Evolutionary conservation across 768 basidiomycete species (phyloP), one percentile per base, ranked within the genome.

Genomic region (Bullera alba): DNA sequence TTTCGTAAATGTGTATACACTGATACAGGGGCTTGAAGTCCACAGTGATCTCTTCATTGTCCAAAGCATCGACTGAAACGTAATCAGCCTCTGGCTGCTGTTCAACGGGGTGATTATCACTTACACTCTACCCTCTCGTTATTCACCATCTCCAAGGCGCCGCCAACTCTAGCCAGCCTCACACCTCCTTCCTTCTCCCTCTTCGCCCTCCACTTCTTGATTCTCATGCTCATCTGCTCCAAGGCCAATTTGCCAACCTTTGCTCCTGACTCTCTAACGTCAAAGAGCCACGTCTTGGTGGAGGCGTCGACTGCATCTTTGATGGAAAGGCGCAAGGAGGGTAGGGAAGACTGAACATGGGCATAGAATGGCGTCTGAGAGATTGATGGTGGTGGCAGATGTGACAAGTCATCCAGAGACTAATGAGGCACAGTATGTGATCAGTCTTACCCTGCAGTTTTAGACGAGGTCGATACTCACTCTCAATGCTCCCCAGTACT

Each of bases 11-110:
- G 63, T 95, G 95, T 45, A 99, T 91, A 70, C 90, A 93, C 73
- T 96, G 88, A 61, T 89, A 93, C 12, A 99, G 74, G 12, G 93
- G 92, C 61, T 84, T 86, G 76, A 99, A 97, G 72, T 96, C 89
- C 41, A 99, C 86, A 42, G 79, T 78, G 26, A 95, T 77, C 56
- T 83, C 79, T 48, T 93, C 88, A 65, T 90, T 92, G 58, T 93
- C 83, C n/a, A 97, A 77, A 2, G 92, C 84, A 70, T 92, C 84
- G 70, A 84, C 92, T 96, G 60, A 14, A 34, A 21, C 19, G 30
- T 14, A n/a, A 46, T 29, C 19, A 29, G 42, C 42, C 15, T 7
- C 19, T 12, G 6, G 8, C 30, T 45, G 14, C 3, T 6, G 38
- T 15, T 17, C 1, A 21, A 25, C 17, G 22, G 14, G 30, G 15